Base-by-base conservation (phyloP, 176 grass and related monocot species). In the Oryza meyeriana region DNA sequence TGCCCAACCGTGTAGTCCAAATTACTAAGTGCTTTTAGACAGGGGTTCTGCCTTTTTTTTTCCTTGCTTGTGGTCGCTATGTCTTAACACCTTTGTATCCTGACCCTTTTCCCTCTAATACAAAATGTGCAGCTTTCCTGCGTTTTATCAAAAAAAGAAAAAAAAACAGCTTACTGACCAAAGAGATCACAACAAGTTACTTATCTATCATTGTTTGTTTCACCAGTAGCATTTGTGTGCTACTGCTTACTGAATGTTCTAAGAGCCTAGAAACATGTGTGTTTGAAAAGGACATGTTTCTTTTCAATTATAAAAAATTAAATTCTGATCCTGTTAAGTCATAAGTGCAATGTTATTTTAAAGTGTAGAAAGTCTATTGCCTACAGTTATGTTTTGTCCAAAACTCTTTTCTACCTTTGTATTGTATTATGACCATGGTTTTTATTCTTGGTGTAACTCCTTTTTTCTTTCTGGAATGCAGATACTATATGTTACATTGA, bases 401-500 rank as follows among this genome's bases (percentile, higher is more conserved):
- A 61, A 5, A 12, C 27, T 62, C 11, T n/a, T 18, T 64, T 35
- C 39, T 72, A 48, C 17, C 12, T 64, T 64, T 83, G 58, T 65
- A 17, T 24, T 72, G 28, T 63, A 62, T 32, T 18, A 34, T 32
- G 30, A 50, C 47, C 61, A 64, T 16, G 48, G 57, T 65, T 59
- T 84, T 28, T 63, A 26, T 38, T 24, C 4, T 4, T 58, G 35
- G 45, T 70, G 55, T 73, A 71, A 72, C 6, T 50, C 16, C 47
- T 17, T 65, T 74, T 34, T 58, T 20, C 40, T 52, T 84, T 88
- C 4, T 86, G 44, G 57, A 59, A 82, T 66, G 72, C 92, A 95
- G 93, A 92, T 90, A 85, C 77, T 92, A 39, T 95, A 92, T 69
- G 61, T 95, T 71, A 80, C 81, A 64, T 78, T 95, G 82, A 88